Percentiles rank a stretch among this genome's conserved stretches.
These are phyloP conservation scores for Fusarium drepaniforme DNA, from an alignment of 2,329 filamentous ascomycete species.

Conservation along the genomic window DNA sequence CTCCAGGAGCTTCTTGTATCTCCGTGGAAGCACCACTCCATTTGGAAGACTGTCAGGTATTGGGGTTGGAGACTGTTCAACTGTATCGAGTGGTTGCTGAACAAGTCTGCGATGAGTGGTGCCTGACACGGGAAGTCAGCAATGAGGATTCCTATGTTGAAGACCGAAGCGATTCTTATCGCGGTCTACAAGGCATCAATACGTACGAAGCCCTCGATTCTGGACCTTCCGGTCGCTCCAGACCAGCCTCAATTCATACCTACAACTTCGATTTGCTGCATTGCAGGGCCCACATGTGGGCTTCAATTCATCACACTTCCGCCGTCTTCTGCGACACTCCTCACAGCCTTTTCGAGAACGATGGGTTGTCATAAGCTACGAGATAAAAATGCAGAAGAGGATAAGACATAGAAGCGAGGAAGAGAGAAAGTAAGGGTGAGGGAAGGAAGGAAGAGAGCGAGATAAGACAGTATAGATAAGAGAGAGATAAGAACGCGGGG, in stretches of 20 bases:
- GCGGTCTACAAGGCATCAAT: rapidly evolving
- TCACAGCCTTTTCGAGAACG: conserved; percentile 45
- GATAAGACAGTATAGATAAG: not conserved
- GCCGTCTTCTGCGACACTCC: conserved; percentile 44
- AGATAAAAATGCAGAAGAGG: not conserved
- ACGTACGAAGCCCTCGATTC: not conserved
- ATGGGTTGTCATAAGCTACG: conserved; percentile 34
- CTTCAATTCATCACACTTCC: conserved; percentile 46
- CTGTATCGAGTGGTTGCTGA: not conserved
- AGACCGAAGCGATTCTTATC: not conserved
- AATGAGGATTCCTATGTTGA: not conserved
- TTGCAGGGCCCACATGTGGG: conserved; percentile 41
- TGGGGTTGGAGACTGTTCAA: not conserved
- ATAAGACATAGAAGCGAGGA: not conserved
- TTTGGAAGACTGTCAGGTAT: conserved; percentile 41
- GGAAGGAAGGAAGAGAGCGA: not conserved
- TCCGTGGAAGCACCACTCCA: conserved; percentile 32
- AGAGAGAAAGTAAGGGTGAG: not conserved
- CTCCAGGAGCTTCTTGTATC: conserved; percentile 38
- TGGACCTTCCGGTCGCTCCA: conserved; percentile 34
- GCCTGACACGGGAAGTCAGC: not conserved
- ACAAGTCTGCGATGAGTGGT: not conserved
- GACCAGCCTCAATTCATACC: conserved; percentile 41
- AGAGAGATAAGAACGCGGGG: not conserved
- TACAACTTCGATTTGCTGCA: conserved; percentile 29